Evolutionary conservation across 2,329 filamentous ascomycete species (phyloP).

Genomic region (Magnaporthiopsis incrustans): DNA sequence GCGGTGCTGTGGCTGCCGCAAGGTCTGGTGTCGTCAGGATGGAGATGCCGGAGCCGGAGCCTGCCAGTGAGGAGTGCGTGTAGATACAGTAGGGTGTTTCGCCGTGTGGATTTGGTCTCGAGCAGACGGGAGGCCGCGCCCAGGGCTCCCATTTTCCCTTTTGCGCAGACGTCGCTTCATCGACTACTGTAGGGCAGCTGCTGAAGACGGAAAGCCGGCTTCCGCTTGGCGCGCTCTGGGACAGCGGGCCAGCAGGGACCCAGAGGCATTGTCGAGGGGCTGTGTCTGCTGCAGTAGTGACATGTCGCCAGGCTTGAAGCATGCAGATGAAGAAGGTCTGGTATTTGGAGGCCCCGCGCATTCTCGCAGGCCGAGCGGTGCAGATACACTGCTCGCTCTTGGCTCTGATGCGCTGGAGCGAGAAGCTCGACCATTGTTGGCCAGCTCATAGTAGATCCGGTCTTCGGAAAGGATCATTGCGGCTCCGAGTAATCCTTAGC

Average conservation of each 20-base stretch:
- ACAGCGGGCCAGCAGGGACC: neutral
- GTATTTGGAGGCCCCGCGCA: neutral
- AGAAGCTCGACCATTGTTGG: too few species aligned
- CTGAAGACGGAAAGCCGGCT: neutral
- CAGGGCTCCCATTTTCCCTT: slow-evolving; percentile 1
- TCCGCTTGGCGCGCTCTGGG: too few species aligned
- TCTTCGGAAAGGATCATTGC: neutral
- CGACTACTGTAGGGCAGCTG: slow-evolving; percentile 6
- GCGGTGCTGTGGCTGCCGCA: slow-evolving; percentile 14
- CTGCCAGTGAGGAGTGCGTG: slow-evolving; percentile 16
- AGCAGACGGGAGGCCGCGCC: slow-evolving; percentile 1
- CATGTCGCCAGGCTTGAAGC: neutral
- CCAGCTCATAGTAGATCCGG: neutral
- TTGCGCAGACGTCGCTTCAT: neutral
- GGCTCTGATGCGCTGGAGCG: too few species aligned
- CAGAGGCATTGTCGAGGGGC: neutral
- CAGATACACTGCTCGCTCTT: neutral
- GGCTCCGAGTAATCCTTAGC: neutral
- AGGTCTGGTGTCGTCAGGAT: slow-evolving; percentile 17
- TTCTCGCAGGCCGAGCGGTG: neutral
- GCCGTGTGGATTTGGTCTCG: neutral
- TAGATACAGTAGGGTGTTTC: slow-evolving; percentile 17
- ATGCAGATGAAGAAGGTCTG: neutral
- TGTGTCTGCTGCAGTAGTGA: neutral
- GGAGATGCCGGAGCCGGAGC: slow-evolving; percentile 14